These are phyloP conservation scores for Globisporangium orthogonon DNA, from an alignment of 352 stramenopile genomes.

Conservation along the genomic window DNA sequence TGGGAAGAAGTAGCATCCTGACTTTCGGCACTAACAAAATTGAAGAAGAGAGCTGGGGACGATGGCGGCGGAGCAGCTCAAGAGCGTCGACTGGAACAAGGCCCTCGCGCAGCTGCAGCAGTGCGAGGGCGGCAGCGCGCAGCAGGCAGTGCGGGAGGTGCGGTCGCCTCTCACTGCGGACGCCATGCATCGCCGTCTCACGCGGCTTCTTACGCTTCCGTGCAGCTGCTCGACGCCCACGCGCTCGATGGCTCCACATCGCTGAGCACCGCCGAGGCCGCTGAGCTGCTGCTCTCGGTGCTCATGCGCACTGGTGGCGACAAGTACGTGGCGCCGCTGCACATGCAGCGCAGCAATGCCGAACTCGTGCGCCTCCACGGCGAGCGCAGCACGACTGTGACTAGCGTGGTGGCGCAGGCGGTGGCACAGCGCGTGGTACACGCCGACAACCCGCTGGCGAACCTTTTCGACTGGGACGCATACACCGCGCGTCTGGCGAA, in stretches of 20 bases:
- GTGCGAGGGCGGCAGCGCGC: constrained; percentile 10
- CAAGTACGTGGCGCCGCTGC: constrained; percentile 45
- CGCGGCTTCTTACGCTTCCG: background rate
- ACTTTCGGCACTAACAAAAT: background rate
- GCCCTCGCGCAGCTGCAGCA: constrained; percentile 5
- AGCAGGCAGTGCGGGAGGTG: constrained; percentile 13
- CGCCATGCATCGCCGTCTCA: background rate
- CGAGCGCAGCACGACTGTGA: constrained; percentile 23
- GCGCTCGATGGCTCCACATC: constrained; percentile 13
- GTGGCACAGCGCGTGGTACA: constrained; percentile 41
- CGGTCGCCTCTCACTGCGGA: background rate
- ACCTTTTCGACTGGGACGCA: constrained; percentile 62
- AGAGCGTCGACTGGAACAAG: constrained; percentile 17
- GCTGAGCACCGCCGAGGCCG: constrained; percentile 14
- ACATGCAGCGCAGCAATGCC: constrained; percentile 30
- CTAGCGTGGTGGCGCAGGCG: constrained; percentile 39
- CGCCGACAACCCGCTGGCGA: constrained; percentile 49
- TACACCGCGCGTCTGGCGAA: constrained; percentile 56
- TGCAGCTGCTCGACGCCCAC: constrained; percentile 25
- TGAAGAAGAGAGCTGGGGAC: no score
- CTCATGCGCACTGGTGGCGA: constrained; percentile 9
- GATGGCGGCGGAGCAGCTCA: constrained; percentile 12
- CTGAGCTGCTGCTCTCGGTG: constrained; percentile 21
- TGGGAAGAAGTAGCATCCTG: background rate
- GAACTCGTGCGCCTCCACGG: constrained; percentile 23